A percentile compares a stretch with the other conserved stretches of the same genome.
Conservation (phyloP, 2,329 filamentous ascomycete species). For the Aureobasidium lini region DNA sequence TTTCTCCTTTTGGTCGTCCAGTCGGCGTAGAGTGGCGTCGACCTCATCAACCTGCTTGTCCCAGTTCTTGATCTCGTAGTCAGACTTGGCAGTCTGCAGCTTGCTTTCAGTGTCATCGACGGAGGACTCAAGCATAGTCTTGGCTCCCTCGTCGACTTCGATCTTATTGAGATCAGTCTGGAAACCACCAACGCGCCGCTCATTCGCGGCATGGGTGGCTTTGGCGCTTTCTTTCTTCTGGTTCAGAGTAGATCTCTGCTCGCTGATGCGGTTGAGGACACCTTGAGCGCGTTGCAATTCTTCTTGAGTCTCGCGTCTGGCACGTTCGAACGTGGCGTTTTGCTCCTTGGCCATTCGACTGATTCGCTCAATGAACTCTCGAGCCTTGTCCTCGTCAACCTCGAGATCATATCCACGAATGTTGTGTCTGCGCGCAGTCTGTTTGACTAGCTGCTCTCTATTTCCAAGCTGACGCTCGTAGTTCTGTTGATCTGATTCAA, state of each 20-base stretch:
- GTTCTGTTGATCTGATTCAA: conserved; percentile 77
- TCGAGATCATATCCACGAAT: conserved; percentile 81
- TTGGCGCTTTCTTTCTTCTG: conserved; percentile 69
- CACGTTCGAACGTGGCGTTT: conserved; percentile 65
- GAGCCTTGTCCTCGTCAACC: conserved; percentile 64
- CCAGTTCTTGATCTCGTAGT: conserved; percentile 57
- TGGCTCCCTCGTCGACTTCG: conserved; percentile 75
- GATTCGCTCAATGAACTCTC: conserved; percentile 70
- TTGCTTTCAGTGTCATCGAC: conserved; percentile 60
- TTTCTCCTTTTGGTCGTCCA: conserved; percentile 65
- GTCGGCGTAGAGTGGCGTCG: conserved; percentile 55
- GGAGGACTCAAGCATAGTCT: conserved; percentile 67
- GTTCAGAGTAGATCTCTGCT: conserved; percentile 61
- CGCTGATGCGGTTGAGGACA: conserved; percentile 64
- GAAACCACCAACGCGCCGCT: conserved; percentile 58
- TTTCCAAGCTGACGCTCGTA: conserved; percentile 71
- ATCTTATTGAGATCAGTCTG: conserved; percentile 66
- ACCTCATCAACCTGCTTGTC: conserved; percentile 63
- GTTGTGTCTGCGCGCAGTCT: conserved; percentile 66
- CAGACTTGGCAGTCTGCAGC: conserved; percentile 55
- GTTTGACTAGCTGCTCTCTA: conserved; percentile 67
- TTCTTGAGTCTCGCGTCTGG: conserved; percentile 64
- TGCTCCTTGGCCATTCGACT: conserved; percentile 70
- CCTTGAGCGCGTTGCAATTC: conserved; percentile 67
- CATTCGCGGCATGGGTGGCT: conserved; percentile 65